These are phyloP conservation scores for Trypanosoma vivax DNA, from an alignment of 208 protist species.

Conservation along the genomic window DNA sequence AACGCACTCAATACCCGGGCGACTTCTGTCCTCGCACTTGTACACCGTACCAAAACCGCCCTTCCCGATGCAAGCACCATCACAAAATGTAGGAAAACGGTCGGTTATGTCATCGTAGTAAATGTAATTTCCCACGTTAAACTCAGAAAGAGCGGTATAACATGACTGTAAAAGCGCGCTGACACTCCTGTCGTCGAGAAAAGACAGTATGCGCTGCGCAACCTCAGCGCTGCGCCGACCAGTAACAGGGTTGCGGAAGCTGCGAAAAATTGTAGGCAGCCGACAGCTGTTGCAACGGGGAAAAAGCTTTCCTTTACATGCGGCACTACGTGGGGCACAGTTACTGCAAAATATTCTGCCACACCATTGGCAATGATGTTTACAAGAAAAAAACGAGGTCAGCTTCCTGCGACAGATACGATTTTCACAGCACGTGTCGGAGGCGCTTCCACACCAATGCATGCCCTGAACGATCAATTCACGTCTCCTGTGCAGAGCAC, in stretches of 20 bases:
- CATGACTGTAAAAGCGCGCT: slow-evolving; percentile 64
- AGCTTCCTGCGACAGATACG: slow-evolving; percentile 28
- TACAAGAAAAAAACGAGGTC: slow-evolving; percentile 23
- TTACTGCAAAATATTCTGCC: slow-evolving; percentile 63
- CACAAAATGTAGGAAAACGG: slow-evolving; percentile 64
- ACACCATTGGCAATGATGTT: slow-evolving; percentile 82
- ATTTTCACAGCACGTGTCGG: slow-evolving; percentile 11
- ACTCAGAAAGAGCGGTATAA: slow-evolving; percentile 35
- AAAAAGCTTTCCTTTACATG: slow-evolving; percentile 8
- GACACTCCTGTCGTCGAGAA: slow-evolving; percentile 31
- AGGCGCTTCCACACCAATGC: slow-evolving; percentile 37
- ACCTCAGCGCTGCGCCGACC: slow-evolving; percentile 23
- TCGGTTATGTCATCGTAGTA: slow-evolving; percentile 41
- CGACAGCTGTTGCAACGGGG: slow-evolving; percentile 59
- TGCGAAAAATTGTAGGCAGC: slow-evolving; percentile 52
- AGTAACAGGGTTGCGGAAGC: slow-evolving; percentile 24
- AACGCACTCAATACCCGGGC: slow-evolving; percentile 24
- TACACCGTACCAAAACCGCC: slow-evolving; percentile 65
- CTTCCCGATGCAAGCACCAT: slow-evolving; percentile 50
- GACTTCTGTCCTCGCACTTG: slow-evolving; percentile 57
- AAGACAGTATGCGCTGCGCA: slow-evolving; percentile 42
- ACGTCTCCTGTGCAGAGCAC: not conserved
- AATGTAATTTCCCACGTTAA: slow-evolving; percentile 32
- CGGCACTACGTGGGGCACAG: slow-evolving; percentile 35
- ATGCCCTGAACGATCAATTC: slow-evolving; percentile 31